A percentile compares a stretch with the other conserved stretches of the same genome.
Conservation (phyloP, 495 filamentous ascomycete genomes). For the Extremus antarcticus region DNA sequence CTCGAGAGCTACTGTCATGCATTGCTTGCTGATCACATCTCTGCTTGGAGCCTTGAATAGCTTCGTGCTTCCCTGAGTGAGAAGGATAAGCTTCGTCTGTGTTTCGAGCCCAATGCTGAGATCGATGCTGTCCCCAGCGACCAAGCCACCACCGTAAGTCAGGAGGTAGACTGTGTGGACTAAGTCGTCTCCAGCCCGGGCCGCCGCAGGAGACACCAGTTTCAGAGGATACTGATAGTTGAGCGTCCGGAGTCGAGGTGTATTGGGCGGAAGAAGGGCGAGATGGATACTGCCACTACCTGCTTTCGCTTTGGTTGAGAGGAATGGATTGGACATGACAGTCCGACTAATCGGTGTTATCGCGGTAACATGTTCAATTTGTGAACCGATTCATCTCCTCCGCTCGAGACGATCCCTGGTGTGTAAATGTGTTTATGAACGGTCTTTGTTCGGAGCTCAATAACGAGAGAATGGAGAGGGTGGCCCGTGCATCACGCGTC, state of each 20-base stretch:
- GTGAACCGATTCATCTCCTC: no score
- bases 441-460: no score
- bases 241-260: constrained; percentile 60
- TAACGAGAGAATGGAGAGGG: no score
- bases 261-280: constrained; percentile 56
- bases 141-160: constrained; percentile 88
- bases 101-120: constrained; percentile 56
- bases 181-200: constrained; percentile 21
- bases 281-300: constrained; percentile 71
- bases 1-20: constrained; percentile 50
- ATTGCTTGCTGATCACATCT: constrained; percentile 43
- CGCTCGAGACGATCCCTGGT: no score
- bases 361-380: constrained; percentile 6
- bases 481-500: no score
- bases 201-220: constrained; percentile 56
- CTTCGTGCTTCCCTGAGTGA: constrained; percentile 93
- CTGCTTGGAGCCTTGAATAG: constrained; percentile 65
- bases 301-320: constrained; percentile 55
- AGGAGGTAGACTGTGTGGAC: constrained; percentile 72
- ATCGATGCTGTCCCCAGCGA: constrained; percentile 71
- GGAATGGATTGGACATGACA: constrained; percentile 47
- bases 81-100: constrained; percentile 61
- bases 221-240: constrained; percentile 92
- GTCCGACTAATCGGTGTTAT: constrained; percentile 10
- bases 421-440: no score